Percentiles rank a stretch among this genome's conserved stretches.
Evolutionary conservation across 495 filamentous ascomycete genomes (phyloP).

Genomic region (Aspergillus taichungensis): DNA sequence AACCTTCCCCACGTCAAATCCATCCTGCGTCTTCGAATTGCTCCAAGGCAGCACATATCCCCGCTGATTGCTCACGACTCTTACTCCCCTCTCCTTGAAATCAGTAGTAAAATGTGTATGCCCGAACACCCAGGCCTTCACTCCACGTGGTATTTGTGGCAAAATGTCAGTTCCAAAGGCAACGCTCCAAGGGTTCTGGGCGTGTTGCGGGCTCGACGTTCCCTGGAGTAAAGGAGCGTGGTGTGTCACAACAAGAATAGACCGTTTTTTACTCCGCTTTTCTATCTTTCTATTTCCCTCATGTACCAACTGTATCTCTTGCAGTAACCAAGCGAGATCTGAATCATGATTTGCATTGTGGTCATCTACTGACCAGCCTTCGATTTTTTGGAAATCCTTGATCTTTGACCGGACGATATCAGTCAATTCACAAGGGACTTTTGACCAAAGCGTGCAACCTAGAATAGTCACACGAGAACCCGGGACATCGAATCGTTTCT

Average conservation of each 20-base stretch:
- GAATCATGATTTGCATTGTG: constrained; percentile 38
- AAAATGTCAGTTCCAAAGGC: constrained; percentile 47
- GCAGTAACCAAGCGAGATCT: constrained; percentile 38
- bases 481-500: constrained; percentile 31
- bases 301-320: constrained; percentile 23
- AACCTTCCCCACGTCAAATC: constrained; percentile 14
- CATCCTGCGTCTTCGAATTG: constrained; percentile 5
- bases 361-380: constrained; percentile 36
- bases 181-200: constrained; percentile 27
- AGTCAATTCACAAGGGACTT: constrained; percentile 26
- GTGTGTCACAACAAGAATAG: constrained; percentile 43
- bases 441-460: constrained; percentile 50
- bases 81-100: constrained; percentile 27
- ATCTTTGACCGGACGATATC: constrained; percentile 32
- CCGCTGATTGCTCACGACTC: constrained; percentile 44
- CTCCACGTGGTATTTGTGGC: constrained; percentile 5
- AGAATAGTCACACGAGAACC: constrained; percentile 36
- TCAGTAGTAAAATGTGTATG: constrained; percentile 42
- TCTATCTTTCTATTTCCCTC: constrained; percentile 10
- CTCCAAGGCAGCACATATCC: constrained; percentile 36
- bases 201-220: constrained; percentile 34
- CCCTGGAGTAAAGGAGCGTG: constrained; percentile 38
- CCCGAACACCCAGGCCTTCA: constrained; percentile 44
- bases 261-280: constrained; percentile 8
- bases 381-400: constrained; percentile 42